Evolutionary conservation across 768 basidiomycete genomes (phyloP), one percentile per base, ranked within the genome.

Genomic region (Termitomyces sp.): DNA sequence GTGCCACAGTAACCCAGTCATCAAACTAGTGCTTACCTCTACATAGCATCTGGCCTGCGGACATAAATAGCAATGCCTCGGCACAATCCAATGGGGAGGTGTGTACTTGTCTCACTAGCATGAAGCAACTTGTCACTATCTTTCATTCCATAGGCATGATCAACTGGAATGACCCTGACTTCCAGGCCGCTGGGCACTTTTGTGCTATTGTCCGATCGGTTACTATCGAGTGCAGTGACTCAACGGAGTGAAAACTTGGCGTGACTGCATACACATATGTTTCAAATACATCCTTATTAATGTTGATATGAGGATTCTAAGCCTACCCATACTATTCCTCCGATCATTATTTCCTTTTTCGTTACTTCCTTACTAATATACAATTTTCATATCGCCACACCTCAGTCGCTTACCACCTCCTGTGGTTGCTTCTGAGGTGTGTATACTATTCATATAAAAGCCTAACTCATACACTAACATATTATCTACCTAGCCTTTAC

Each of bases 81-180:
- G 93, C 27, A 93, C 89, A 8, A 73, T 95, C 36, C 65, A 81
- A 57, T 95, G 93, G 92, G 80, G 85, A 61, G 92, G 85, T 73
- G 51, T 54, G 65, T 57, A 45, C 36, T 34, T 33, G 22, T 13
- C n/a, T n/a, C 44, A 16, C 18, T 5, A 42, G 6, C 44, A 42
- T 20, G 16, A 39, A 39, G 48, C 41, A 52, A 20, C n/a, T 20
- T 9, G 16, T 44, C 22, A 24, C 48, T 55, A 59, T 44, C n/a
- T 53, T 46, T n/a, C 8, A 39, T 15, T 5, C 50, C 49, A 6
- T 39, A 76, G 78, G 86, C 45, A 79, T 90, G 83, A 91, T 93
- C 73, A 75, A 92, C 75, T 95, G 88, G 87, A 65, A 76, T 20
- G 84, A 93, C 69, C 83, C 89, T 34, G 92, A 94, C 70, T 94